A percentile compares a stretch with the other conserved stretches of the same genome.
phyloP scores from a whole-genome alignment of 1,139 yeast species.

The Pichia norvegensis region DNA sequence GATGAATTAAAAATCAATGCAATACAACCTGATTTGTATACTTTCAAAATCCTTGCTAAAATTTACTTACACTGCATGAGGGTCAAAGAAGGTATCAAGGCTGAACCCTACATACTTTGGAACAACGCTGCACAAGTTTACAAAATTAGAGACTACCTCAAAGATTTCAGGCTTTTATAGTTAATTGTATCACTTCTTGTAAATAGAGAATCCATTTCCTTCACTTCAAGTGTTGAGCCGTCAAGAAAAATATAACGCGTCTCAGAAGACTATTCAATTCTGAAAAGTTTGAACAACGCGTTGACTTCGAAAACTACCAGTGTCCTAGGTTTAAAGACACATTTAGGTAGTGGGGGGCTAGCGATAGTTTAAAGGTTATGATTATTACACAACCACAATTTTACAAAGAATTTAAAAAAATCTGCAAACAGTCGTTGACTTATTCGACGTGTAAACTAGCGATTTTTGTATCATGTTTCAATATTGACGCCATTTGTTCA shows the following conservation, averaged over 20 bases:
- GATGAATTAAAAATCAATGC: constrained; percentile 28
- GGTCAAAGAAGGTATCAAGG: constrained; percentile 14
- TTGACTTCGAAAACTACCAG: no score
- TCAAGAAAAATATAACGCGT: not conserved
- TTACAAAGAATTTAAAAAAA: constrained; percentile 49
- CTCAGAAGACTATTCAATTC: no score
- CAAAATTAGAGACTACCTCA: constrained; percentile 17
- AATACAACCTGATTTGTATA: constrained; percentile 25
- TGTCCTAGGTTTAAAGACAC: no score
- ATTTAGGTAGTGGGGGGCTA: not conserved
- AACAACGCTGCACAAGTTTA: constrained; percentile 21
- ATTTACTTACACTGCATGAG: constrained; percentile 27
- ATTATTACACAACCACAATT: constrained; percentile 57
- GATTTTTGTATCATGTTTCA: constrained; percentile 82
- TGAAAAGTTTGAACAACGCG: not conserved
- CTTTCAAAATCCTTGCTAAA: constrained; percentile 22
- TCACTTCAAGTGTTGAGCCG: not conserved
- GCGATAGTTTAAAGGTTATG: constrained; percentile 33
- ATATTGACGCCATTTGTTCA: constrained; percentile 88
- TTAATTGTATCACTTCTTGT: not conserved
- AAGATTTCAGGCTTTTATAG: constrained; percentile 12
- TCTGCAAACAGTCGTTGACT: constrained; percentile 57
- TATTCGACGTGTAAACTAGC: constrained; percentile 88
- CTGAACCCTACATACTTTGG: constrained; percentile 26
- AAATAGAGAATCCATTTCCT: no score